Base-by-base conservation (phyloP, 192 early-diverging fungal species). In the Coemansia sp. region DNA sequence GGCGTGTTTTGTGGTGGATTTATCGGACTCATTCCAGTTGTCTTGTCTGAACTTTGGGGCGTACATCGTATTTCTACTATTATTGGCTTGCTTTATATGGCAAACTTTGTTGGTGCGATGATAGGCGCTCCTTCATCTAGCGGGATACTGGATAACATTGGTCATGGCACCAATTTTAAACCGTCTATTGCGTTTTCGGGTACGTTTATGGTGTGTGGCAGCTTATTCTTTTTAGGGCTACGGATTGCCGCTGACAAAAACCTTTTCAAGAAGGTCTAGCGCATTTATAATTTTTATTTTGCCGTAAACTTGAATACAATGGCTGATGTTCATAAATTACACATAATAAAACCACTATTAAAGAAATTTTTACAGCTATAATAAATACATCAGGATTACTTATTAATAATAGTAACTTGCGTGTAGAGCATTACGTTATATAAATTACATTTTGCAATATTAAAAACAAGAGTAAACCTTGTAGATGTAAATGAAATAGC, bases 1-100 rank as follows among this genome's bases (percentile, higher is more conserved):
- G 80, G 84, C 55, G 24, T 88, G 71, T 85, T 85, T 73, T 79
- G 84, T 61, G 85, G 87, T 61, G 82, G 87, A 33, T 76, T 77
- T 67, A 67, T 86, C 53, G 36, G 75, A 50, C 84, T 87, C 42
- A 63, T 85, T 33, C 88, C 83, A 20, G 86, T 79, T 23, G 79
- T 80, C 23, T 87, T 77, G 61, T 82, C 83, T 22, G 73, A 78
- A 21, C 78, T 87, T 27, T 86, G 75, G 73, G 85, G 82, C 14
- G 84, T 86, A 21, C 70, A 80, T 24, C 74, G 84, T 0, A 68
- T 87, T 29, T 85, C 87, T 1, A 84, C 81, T 61, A 85, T 87
- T 33, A 86, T 84, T 5, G 85, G 84, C 0, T 66, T 87, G 17
- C 58, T 87, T 3, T 87, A 87, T 27, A 60, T 79, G 58, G 85